A percentile compares a stretch with the other conserved stretches of the same genome.
phyloP scores from a whole-genome alignment of 2,329 filamentous ascomycete genomes.

The Cryphonectria naterciae region DNA sequence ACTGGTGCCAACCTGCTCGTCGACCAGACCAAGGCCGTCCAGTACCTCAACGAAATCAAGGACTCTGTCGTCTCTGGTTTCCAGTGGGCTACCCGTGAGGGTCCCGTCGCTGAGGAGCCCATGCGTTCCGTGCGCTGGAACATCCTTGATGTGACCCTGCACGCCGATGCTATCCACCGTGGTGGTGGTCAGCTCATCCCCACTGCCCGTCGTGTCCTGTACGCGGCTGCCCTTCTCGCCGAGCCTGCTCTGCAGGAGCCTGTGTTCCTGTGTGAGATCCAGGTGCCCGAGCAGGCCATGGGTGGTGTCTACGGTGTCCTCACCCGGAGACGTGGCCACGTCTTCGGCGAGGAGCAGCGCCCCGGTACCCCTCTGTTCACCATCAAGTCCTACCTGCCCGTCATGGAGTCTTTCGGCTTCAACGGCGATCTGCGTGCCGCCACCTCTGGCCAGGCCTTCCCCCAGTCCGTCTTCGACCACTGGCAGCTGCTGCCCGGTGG shows the following conservation, averaged over 20 bases:
- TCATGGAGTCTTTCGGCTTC: constrained; percentile 70
- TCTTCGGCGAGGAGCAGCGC: constrained; percentile 98
- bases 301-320: constrained; percentile 99
- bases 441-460: constrained; percentile 98
- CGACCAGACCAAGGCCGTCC: constrained; percentile 99
- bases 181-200: constrained; percentile 99
- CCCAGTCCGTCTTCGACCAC: constrained; percentile 98
- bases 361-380: constrained; percentile 99
- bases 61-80: constrained; percentile 99
- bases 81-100: constrained; percentile 99
- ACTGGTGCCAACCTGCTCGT: constrained; percentile 97
- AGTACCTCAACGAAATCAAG: constrained; percentile 99
- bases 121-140: constrained; percentile 98
- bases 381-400: constrained; percentile 61
- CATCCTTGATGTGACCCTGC: constrained; percentile 98
- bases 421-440: constrained; percentile 92
- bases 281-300: constrained; percentile 98
- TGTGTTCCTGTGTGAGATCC: constrained; percentile 98
- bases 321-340: constrained; percentile 96
- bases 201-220: constrained; percentile 95
- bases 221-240: constrained; percentile 88
- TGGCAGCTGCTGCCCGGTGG: constrained; percentile 97
- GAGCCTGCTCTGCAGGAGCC: constrained; percentile 92
- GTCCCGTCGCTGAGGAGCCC: constrained; percentile 96
- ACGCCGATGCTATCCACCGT: constrained; percentile 99